These are phyloP conservation scores for Amaranthus hypochondriacus DNA, from an alignment of 148 eudicot genomes.

Conservation along the genomic window DNA sequence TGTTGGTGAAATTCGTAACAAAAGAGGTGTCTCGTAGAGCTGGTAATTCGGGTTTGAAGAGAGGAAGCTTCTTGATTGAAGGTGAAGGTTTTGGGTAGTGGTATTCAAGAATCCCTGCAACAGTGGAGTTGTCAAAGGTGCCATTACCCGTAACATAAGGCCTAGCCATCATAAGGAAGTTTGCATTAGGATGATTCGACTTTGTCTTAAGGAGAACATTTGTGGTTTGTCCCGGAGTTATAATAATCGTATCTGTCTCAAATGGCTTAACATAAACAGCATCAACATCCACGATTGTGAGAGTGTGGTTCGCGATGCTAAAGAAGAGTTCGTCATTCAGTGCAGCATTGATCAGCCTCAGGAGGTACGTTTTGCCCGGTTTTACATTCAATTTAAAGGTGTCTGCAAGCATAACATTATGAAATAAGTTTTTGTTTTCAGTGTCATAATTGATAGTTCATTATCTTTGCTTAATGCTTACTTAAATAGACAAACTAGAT, in stretches of 20 bases:
- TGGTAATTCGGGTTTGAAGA: slow-evolving; percentile 37
- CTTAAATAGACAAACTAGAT: too few species aligned
- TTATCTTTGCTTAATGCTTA: too few species aligned
- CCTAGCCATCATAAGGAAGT: slow-evolving; percentile 43
- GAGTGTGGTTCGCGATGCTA: slow-evolving; percentile 51
- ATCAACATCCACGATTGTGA: slow-evolving; percentile 44
- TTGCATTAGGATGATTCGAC: slow-evolving; percentile 23
- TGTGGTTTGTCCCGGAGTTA: slow-evolving; percentile 53
- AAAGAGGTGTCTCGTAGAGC: slow-evolving; percentile 32
- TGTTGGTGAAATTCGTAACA: slow-evolving; percentile 34
- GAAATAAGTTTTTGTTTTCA: not conserved
- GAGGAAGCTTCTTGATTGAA: slow-evolving; percentile 23
- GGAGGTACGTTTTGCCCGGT: slow-evolving; percentile 44
- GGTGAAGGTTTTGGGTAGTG: slow-evolving; percentile 6
- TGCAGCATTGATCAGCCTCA: slow-evolving; percentile 49
- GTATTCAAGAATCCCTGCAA: slow-evolving; percentile 42
- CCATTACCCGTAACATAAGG: slow-evolving; percentile 44
- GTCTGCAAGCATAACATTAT: slow-evolving; percentile 19
- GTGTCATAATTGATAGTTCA: too few species aligned
- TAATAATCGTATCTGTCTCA: slow-evolving; percentile 36
- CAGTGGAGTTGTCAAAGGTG: slow-evolving; percentile 52
- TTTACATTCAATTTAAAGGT: slow-evolving; percentile 47
- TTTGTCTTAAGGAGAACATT: slow-evolving; percentile 44
- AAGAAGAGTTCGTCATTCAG: slow-evolving; percentile 56
- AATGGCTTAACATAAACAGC: slow-evolving; percentile 50